Evolutionary conservation across 2,329 filamentous ascomycete species (phyloP), one percentile per base, ranked within the genome.

Genomic region (Fusarium buxicola): DNA sequence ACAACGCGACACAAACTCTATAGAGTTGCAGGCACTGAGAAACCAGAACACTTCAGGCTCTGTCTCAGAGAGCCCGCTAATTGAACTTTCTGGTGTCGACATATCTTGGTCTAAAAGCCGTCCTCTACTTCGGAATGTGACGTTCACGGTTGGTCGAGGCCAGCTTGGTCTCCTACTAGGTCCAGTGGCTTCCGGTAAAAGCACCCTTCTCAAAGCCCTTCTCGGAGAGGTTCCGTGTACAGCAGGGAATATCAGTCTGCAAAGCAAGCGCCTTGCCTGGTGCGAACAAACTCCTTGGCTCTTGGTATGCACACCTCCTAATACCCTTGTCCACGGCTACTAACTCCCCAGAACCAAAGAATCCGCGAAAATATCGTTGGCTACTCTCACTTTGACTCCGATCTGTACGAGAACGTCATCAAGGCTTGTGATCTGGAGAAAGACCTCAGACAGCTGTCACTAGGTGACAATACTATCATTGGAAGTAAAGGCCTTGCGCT

Each of bases 401-500:
- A 38, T 5, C 55, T 73, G 8, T 76, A 76, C n/a, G 31, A 55
- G 7, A 38, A 58, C 5, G 65, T 73, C 2, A 36, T 74, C 27
- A 52, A 60, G 21, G 69, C 71, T 3, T 75, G 74, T 12, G 72
- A 76, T 41, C 68, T 81, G 5, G 69, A 74, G 8, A 69, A 67
- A 7, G 76, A 77, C 11, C 58, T 77, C 9, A 25, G 35, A 5
- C 72, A 70, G 28, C 65, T 82, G 11, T 63, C 74, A 1, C 52
- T 71, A 3, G 73, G 75, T 2, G 78, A 82, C 31, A 58, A 66
- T 8, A 81, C 79, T 0, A 66, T 74, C 1, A 71, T 82, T 34
- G 81, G 81, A 2, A 81, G 77, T 45, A 79, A 79, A 31, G 81
- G 81, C 0, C 73, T 81, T 45, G 76, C 74, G 5, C 71, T 84